phyloP scores from a whole-genome alignment of 1,284 basidiomycete species.

The Athelia psychrophila region DNA sequence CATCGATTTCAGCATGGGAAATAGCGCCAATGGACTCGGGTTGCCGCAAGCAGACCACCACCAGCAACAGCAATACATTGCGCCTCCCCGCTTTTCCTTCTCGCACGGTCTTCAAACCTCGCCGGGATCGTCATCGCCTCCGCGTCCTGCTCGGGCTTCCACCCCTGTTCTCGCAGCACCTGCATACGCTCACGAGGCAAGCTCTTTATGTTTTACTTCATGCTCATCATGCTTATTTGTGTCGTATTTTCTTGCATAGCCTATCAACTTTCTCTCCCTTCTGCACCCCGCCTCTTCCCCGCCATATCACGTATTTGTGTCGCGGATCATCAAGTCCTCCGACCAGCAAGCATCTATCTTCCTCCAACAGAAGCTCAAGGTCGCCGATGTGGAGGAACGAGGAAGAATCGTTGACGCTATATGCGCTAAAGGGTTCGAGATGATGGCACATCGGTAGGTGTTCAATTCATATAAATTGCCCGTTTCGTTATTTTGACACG shows the following conservation, averaged over 20 bases:
- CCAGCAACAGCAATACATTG: conserved; percentile 3
- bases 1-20: conserved; percentile 10
- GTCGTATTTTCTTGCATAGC: conserved; percentile 39
- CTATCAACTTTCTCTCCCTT: conserved; percentile 81
- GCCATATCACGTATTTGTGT: conserved; percentile 75
- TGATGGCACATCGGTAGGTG: conserved; percentile 80
- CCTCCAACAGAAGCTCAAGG: conserved; percentile 82
- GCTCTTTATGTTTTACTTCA: conserved; percentile 9
- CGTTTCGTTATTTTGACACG: too few species aligned
- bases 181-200: conserved; percentile 33
- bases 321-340: conserved; percentile 79
- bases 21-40: too few species aligned
- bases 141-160: conserved; percentile 18
- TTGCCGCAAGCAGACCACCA: too few species aligned
- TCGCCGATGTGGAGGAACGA: conserved; percentile 73
- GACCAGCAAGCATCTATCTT: conserved; percentile 89
- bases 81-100: conserved; percentile 20
- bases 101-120: conserved; percentile 8
- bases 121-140: conserved; percentile 10
- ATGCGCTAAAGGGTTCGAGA: conserved; percentile 75
- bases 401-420: conserved; percentile 82
- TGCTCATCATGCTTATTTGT: conserved; percentile 18
- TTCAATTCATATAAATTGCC: conserved; percentile 3
- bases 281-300: conserved; percentile 80
- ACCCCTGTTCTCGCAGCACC: background rate